A percentile compares a stretch with the other conserved stretches of the same genome.
phyloP scores from a whole-genome alignment of 2,329 filamentous ascomycete species.

The Lachnellula arida region DNA sequence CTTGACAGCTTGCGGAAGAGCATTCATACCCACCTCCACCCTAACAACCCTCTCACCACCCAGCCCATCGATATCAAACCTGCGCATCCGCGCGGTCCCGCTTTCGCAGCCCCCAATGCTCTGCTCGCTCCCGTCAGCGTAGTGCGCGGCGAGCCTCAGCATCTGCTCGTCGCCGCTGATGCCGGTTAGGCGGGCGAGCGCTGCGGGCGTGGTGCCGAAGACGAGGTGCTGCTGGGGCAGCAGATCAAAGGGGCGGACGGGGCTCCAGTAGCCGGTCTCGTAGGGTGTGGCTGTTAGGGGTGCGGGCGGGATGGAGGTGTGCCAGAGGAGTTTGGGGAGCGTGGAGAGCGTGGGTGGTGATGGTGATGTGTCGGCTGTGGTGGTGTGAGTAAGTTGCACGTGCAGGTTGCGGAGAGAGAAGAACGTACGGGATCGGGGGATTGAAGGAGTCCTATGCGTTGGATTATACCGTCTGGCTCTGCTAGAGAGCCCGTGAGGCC shows the following conservation, averaged over 20 bases:
- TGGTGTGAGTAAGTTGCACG: too few species aligned
- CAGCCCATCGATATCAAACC: slow-evolving; percentile 11
- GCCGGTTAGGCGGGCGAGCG: slow-evolving; percentile 4
- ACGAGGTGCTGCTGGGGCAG: slow-evolving; percentile 6
- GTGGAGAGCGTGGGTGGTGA: not conserved
- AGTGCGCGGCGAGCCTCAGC: slow-evolving; percentile 5
- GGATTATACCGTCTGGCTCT: slow-evolving; percentile 10
- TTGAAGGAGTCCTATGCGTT: slow-evolving; percentile 15
- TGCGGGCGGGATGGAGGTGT: slow-evolving; percentile 1
- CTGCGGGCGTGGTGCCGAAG: slow-evolving; percentile 2
- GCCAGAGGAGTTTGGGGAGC: slow-evolving; percentile 10
- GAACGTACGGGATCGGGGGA: not conserved
- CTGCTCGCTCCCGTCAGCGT: not conserved
- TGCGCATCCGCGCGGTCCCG: not conserved
- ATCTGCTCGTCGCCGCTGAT: slow-evolving; percentile 7
- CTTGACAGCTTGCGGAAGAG: slow-evolving; percentile 13
- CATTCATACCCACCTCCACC: slow-evolving; percentile 14
- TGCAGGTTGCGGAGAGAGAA: too few species aligned
- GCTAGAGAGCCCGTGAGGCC: slow-evolving; percentile 6
- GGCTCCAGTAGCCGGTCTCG: slow-evolving; percentile 14
- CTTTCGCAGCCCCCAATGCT: slow-evolving; percentile 1
- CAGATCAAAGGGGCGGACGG: slow-evolving; percentile 9
- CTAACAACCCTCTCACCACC: slow-evolving; percentile 10
- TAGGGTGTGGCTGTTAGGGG: slow-evolving; percentile 6
- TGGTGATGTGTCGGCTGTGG: too few species aligned